These are phyloP conservation scores for Adansonia madagascariensis DNA, from an alignment of 441 rosid genomes.

Conservation along the genomic window DNA sequence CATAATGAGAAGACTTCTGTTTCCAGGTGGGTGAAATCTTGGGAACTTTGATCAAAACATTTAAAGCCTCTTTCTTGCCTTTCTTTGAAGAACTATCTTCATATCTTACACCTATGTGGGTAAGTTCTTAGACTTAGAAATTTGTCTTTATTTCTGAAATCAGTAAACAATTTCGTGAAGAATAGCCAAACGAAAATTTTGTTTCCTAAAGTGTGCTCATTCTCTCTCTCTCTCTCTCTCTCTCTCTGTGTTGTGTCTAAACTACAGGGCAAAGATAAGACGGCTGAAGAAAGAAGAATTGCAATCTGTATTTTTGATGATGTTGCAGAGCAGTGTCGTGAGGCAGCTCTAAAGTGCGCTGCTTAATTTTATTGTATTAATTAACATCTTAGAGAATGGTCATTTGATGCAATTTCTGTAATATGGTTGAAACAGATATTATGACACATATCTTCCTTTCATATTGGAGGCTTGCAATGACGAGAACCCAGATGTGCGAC, in stretches of 20 bases:
- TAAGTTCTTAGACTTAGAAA: slow-evolving; percentile 59
- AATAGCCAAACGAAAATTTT: neutral
- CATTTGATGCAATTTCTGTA: slow-evolving; percentile 27
- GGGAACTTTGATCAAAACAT: slow-evolving; percentile 97
- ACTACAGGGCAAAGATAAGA: slow-evolving; percentile 93
- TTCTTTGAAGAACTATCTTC: slow-evolving; percentile 90
- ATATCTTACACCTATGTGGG: slow-evolving; percentile 99
- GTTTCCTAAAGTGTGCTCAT: neutral
- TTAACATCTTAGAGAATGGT: slow-evolving; percentile 21
- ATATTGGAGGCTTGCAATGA: slow-evolving; percentile 97
- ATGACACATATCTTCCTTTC: slow-evolving; percentile 92
- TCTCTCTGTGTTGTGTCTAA: neutral
- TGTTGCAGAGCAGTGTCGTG: slow-evolving; percentile 96
- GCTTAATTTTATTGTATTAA: slow-evolving; percentile 7
- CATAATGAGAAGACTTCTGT: slow-evolving; percentile 19
- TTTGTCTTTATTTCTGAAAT: neutral
- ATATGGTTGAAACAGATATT: slow-evolving; percentile 60
- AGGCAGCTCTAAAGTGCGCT: slow-evolving; percentile 86
- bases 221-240: neutral
- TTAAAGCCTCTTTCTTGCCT: slow-evolving; percentile 85
- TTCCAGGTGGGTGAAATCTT: slow-evolving; percentile 91
- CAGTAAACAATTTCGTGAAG: neutral
- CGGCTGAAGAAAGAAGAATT: slow-evolving; percentile 97
- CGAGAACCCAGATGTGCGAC: slow-evolving; percentile 90
- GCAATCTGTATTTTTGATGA: slow-evolving; percentile 99